Base-by-base conservation (phyloP, 176 grass and related monocot genomes). In the Cenchrus americanus region DNA sequence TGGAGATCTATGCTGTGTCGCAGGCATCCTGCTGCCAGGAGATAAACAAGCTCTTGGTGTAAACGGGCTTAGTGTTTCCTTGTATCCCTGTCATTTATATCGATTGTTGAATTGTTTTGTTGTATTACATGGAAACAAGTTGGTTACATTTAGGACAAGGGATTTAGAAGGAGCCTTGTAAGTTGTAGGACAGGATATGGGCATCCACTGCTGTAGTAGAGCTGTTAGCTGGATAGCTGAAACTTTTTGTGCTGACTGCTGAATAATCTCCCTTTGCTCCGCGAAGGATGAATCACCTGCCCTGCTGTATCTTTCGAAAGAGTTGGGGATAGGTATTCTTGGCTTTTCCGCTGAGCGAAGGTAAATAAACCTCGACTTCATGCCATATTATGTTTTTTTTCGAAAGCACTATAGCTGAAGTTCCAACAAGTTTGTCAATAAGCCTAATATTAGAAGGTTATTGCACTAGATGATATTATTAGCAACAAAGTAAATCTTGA, bases 171-270 rank as follows among this genome's bases (percentile, higher is more conserved):
- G 19, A 78, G 13, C 14, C 27, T 17, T 27, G 30, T 41, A 82
- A 86, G 65, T 78, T 66, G 26, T 90, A 86, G 84, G 68, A 55
- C 73, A 73, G 50, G 14, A 32, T 76, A 46, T 68, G 15, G 65
- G 58, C 30, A 83, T 51, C 48, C 27, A 14, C 50, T 79, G 75
- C 67, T 70, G 77, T 80, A 80, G 84, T 90, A 80, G 75, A 79
- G 46, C 79, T 83, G 52, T 83, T 83, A 83, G 74, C 66, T 69
- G 60, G 42, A 77, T 50, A 58, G 63, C 63, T 77, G 26, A 68
- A 42, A 26, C 11, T 46, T 65, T 19, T 65, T 60, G 72, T 73
- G 83, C 62, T 65, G 22, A 57, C 74, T 58, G 66, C 70, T 72
- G 48, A 66, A 67, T 66, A 58, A 60, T 74, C 9, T 14, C 47